Evolutionary conservation across 2,329 filamentous ascomycete genomes (phyloP).

Genomic region (Fusarium falciforme): DNA sequence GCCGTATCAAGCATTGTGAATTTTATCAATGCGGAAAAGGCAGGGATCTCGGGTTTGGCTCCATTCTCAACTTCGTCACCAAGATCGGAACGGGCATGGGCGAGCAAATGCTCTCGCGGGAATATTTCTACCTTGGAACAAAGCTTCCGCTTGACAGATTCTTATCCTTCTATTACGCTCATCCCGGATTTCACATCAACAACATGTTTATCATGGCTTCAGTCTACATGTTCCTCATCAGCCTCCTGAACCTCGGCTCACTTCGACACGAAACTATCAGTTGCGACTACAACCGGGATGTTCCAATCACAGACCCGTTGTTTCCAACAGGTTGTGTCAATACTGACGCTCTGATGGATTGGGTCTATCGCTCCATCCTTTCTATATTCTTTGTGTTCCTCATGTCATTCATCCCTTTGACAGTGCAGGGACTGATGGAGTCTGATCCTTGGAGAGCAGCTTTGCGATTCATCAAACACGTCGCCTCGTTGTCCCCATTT

Average conservation of each 20-base stretch:
- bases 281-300: neutral
- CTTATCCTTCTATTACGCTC: neutral
- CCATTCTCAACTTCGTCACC: neutral
- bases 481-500: neutral
- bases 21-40: neutral
- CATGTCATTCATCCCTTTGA: neutral
- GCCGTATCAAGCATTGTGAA: neutral
- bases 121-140: neutral
- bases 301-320: neutral
- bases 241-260: neutral
- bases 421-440: neutral
- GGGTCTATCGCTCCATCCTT: neutral
- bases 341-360: conserved; percentile 1
- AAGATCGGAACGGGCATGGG: neutral
- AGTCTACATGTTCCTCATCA: neutral
- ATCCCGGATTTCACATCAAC: neutral
- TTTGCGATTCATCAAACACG: neutral
- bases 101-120: neutral
- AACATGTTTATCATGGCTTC: neutral
- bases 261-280: conserved; percentile 1
- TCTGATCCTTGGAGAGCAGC: neutral
- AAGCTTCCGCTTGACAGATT: neutral
- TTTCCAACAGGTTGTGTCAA: neutral
- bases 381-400: neutral
- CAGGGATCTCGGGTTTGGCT: neutral